A percentile compares a stretch with the other conserved stretches of the same genome.
phyloP scores from a whole-genome alignment of 495 filamentous ascomycete genomes.

The Penicillium fimorum region DNA sequence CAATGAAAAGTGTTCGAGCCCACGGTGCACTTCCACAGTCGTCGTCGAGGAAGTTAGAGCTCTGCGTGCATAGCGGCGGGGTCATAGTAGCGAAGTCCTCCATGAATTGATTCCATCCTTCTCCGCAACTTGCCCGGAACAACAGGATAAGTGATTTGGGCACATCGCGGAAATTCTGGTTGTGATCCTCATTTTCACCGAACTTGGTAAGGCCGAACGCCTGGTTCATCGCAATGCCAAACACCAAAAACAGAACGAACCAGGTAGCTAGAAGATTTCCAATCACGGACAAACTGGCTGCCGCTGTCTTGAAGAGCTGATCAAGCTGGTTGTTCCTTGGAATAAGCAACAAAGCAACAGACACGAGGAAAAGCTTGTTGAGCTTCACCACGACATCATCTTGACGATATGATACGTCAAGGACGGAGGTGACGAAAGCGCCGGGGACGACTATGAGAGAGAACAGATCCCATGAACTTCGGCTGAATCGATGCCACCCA shows the following conservation, averaged over 20 bases:
- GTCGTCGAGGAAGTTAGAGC: conserved; percentile 67
- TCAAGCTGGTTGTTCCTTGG: conserved; percentile 96
- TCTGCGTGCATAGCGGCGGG: conserved; percentile 71
- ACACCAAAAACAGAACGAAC: conserved; percentile 95
- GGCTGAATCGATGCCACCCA: conserved; percentile 88
- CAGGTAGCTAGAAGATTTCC: conserved; percentile 92
- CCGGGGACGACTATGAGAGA: conserved; percentile 84
- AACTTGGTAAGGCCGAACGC: conserved; percentile 95
- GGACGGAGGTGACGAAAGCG: conserved; percentile 71
- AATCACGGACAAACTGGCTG: conserved; percentile 89
- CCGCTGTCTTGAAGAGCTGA: conserved; percentile 98
- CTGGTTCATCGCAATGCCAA: conserved; percentile 94
- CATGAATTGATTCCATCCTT: conserved; percentile 97
- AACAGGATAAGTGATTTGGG: conserved; percentile 91
- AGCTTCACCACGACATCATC: conserved; percentile 67
- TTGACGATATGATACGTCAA: conserved; percentile 53
- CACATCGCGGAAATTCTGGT: conserved; percentile 91
- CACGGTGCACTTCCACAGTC: conserved; percentile 90
- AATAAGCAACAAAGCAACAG: conserved; percentile 87
- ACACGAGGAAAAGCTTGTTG: conserved; percentile 91
- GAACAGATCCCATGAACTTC: conserved; percentile 94
- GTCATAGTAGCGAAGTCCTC: conserved; percentile 84
- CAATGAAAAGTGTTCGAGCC: conserved; percentile 84
- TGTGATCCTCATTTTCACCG: conserved; percentile 65
- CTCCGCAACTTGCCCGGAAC: conserved; percentile 87